Evolutionary conservation across 1,284 basidiomycete genomes (phyloP), one percentile per base, ranked within the genome.

Genomic region (Papiliotrema flavescens): DNA sequence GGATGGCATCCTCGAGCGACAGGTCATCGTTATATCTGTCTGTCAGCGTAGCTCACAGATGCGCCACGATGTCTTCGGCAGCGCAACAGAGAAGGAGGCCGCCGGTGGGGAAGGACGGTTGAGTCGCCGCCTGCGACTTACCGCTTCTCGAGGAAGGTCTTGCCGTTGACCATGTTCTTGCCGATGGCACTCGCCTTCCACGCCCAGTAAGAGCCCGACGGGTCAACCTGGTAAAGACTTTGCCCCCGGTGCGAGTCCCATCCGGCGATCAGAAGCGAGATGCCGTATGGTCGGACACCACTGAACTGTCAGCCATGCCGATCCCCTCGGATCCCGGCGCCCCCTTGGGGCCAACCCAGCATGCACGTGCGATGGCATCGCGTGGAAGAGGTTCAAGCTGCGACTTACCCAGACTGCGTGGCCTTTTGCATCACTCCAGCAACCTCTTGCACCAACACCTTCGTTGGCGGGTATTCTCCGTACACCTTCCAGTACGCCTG

Each of bases 151-250:
- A 99, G 78, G 79, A 98, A 98, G 2, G 96, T 98, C 79, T 98
- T 98, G 51, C 94, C 96, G 71, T 98, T 99, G 52, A 93, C 86
- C 91, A 98, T 98, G 79, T 98, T 98, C 81, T 98, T 98, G 39
- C 96, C 96, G 69, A 98, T 98, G 15, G 96, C 96, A 72, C 90
- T 95, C 14, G 96, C 96, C 78, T 98, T 99, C 96, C 96, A 99
- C 49, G 96, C 94, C 94, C 94, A 98, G 79, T 92, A 99, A 46
- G 90, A 93, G 45, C 96, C 96, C 45, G 92, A 96, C 19, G 96
- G 96, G 79, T 99, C 96, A 52, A 99, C 95, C 77, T 99, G 96
- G 79, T 96, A 98, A 59, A 98, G 82, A 36, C 86, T 89, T 61
- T 93, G 91, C 17, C 95, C 95, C 20, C 92, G 85, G 71, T 88